Conservation (phyloP, 768 basidiomycete species). For the Sporobolomyces pararoseus region DNA sequence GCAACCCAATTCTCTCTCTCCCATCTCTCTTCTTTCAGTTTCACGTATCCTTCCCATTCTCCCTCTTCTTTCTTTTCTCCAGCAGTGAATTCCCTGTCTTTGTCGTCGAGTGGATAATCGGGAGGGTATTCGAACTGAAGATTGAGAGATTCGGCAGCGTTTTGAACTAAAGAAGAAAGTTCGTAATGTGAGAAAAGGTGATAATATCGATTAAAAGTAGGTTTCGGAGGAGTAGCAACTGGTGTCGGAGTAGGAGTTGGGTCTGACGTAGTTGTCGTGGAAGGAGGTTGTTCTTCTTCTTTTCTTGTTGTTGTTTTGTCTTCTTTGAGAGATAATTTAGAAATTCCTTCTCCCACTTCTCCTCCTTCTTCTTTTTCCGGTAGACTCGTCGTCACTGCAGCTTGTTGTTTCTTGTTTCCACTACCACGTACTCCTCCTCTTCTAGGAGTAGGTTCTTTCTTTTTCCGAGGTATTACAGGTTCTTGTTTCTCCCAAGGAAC, state of each 20-base stretch:
- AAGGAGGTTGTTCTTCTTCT: too few relatives aligned
- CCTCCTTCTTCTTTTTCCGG: background rate
- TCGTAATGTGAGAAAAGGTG: conserved; percentile 89
- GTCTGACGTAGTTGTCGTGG: background rate
- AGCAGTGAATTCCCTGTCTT: too few relatives aligned
- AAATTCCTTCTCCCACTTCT: background rate
- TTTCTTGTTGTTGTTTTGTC: background rate
- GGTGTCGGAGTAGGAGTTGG: background rate
- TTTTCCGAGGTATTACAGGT: conserved; percentile 14
- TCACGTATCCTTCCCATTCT: conserved; percentile 64
- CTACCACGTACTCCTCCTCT: conserved; percentile 6
- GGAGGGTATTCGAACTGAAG: conserved; percentile 53
- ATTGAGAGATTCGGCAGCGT: conserved; percentile 62
- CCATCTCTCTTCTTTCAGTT: conserved; percentile 58
- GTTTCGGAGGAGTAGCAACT: conserved; percentile 48
- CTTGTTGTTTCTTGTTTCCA: too few relatives aligned
- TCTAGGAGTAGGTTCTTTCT: conserved; percentile 22
- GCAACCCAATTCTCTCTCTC: conserved; percentile 42
- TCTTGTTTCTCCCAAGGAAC: conserved; percentile 71
- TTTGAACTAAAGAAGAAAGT: conserved; percentile 59
- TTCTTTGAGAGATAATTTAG: background rate
- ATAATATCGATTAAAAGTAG: conserved; percentile 76
- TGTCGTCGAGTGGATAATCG: background rate
- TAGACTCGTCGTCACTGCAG: too few relatives aligned
- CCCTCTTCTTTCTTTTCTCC: background rate